Evolutionary conservation across 2,329 filamentous ascomycete genomes (phyloP), one percentile per base, ranked within the genome.

Genomic region (Parastagonospora avenae): DNA sequence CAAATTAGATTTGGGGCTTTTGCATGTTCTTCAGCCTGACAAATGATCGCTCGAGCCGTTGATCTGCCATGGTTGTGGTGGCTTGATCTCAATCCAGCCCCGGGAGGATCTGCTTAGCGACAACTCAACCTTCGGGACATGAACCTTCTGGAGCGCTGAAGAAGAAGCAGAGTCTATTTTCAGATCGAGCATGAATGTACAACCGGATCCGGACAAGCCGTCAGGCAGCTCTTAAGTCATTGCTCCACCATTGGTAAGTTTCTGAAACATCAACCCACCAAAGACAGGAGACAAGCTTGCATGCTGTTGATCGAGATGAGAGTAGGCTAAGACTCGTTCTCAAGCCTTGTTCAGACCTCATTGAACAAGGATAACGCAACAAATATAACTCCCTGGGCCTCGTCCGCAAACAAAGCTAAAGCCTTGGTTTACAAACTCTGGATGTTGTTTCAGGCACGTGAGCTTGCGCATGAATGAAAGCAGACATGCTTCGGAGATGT

Each of bases 161-260:
- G 57, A 54, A 56, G 55, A 59, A 57, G 45, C 41, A 38, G 59
- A 39, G 62, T 53, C 67, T 72, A 72, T 73, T 71, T 71, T 64
- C 48, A 62, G 67, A 57, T 48, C 39, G 43, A 55, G 48, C 48
- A 51, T 50, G 38, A 55, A 51, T 42, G 43, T 47, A 44, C 49
- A 48, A 42, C 46, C 57, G 24, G 45, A 60, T 55, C 52, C 51
- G 50, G 49, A 45, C 59, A 59, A 42, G 55, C 19, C 45, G 42
- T 47, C 48, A 52, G 45, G 44, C 48, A 44, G 46, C 42, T 37
- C 40, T 33, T n/a, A 40, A 47, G 47, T 40, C 36, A 43, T 52
- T 49, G 32, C 49, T 33, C 50, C 45, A 53, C 44, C 52, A 50
- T 53, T 48, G 50, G 48, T 48, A 62, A 42, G 43, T 30, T 38